phyloP scores from a whole-genome alignment of 179 eudicot species.

The Heliamphora pulchella region DNA sequence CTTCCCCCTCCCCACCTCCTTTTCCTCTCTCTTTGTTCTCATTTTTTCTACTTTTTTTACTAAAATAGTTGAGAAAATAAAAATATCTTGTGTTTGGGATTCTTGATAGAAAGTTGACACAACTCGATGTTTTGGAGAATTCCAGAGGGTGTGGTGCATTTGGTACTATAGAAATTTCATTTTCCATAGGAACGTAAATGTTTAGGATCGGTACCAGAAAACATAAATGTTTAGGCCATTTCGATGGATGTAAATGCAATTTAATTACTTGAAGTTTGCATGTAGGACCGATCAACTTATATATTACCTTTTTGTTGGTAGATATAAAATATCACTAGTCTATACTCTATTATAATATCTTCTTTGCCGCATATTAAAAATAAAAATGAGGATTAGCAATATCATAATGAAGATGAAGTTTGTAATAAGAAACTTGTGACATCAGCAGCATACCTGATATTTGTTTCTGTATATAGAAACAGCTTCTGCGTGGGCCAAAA shows the following conservation, averaged over 20 bases:
- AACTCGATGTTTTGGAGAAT: too few species aligned
- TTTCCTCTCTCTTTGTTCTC: too few species aligned
- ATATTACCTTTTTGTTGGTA: neutral
- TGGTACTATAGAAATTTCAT: neutral
- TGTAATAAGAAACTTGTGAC: neutral
- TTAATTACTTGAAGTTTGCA: neutral
- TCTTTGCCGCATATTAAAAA: neutral
- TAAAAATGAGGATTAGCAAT: neutral
- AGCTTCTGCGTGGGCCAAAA: slow-evolving; percentile 77
- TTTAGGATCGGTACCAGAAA: neutral
- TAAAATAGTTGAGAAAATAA: too few species aligned
- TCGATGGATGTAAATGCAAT: neutral
- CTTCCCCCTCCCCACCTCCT: too few species aligned
- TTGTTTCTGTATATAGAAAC: slow-evolving; percentile 53
- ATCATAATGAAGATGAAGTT: neutral
- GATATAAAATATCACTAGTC: neutral
- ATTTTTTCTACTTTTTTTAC: too few species aligned
- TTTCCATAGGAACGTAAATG: neutral
- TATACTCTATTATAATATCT: neutral
- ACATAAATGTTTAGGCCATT: neutral
- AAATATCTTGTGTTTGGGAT: too few species aligned
- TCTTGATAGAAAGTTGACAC: neutral
- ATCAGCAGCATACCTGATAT: slow-evolving; percentile 41
- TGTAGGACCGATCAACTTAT: neutral
- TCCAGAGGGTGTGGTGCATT: too few species aligned